A percentile compares a stretch with the other conserved stretches of the same genome.
Conservation (phyloP, 164 flowering plant species). For the Echeveria elegans region DNA sequence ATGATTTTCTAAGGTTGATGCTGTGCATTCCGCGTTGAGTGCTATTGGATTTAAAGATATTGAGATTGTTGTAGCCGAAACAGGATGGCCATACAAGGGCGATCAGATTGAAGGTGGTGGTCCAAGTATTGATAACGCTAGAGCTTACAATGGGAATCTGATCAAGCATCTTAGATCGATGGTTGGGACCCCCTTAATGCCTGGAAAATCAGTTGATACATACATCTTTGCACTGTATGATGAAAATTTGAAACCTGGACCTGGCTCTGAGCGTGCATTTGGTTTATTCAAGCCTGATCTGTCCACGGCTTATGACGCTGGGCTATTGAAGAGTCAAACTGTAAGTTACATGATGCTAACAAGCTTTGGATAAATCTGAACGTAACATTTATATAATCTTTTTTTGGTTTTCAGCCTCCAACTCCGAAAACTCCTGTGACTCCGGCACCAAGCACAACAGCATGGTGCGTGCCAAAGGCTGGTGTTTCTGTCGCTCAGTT, state of each 20-base stretch:
- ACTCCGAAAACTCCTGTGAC: conserved; percentile 21
- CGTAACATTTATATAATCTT: background rate
- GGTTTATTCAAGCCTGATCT: conserved; percentile 83
- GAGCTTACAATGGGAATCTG: conserved; percentile 80
- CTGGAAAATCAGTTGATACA: conserved; percentile 83
- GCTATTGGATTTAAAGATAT: conserved; percentile 58
- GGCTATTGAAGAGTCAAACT: conserved; percentile 58
- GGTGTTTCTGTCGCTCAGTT: conserved; percentile 48
- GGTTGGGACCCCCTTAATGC: conserved; percentile 95
- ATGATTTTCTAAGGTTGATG: conserved; percentile 56
- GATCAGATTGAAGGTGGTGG: conserved; percentile 67
- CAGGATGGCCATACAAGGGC: conserved; percentile 93
- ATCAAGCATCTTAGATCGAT: conserved; percentile 66
- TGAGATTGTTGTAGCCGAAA: conserved; percentile 89
- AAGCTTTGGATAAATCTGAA: background rate
- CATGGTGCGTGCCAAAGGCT: conserved; percentile 70
- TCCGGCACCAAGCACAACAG: conserved; percentile 20
- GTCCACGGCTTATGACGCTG: conserved; percentile 60
- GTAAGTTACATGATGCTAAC: conserved; percentile 13
- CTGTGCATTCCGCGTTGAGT: conserved; percentile 62
- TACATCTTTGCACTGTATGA: conserved; percentile 86
- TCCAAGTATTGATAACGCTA: conserved; percentile 72
- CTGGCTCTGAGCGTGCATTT: conserved; percentile 69
- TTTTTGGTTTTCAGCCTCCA: conserved; percentile 17
- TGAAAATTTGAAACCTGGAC: conserved; percentile 83